phyloP scores from a whole-genome alignment of 257 asterid species.

The Phtheirospermum japonicum region DNA sequence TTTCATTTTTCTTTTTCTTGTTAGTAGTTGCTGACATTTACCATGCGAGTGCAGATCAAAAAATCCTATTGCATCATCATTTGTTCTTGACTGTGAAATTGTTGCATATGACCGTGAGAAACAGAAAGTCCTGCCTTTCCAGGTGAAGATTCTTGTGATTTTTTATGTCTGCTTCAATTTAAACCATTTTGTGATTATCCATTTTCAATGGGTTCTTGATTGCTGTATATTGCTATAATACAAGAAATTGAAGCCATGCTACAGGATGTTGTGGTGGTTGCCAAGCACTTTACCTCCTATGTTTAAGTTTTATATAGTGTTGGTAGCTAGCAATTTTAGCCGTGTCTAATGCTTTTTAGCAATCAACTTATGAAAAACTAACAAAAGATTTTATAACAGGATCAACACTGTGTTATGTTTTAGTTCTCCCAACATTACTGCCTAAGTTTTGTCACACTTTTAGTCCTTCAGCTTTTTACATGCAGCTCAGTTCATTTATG shows the following conservation, averaged over 20 bases:
- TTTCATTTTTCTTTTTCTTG: constrained; percentile 12
- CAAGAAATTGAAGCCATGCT: constrained; percentile 1
- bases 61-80: constrained; percentile 63
- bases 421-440: constrained; percentile 7
- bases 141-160: constrained; percentile 45
- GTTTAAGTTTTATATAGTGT: neutral
- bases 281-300: constrained; percentile 8
- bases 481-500: constrained; percentile 9
- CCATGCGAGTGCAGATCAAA: constrained; percentile 57
- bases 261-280: constrained; percentile 20
- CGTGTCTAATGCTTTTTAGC: constrained; percentile 14
- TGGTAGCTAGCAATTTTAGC: constrained; percentile 13
- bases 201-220: constrained; percentile 8
- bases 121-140: constrained; percentile 86
- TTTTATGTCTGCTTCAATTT: constrained; percentile 4
- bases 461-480: constrained; percentile 7
- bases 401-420: no score
- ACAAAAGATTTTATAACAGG: neutral
- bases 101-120: no score
- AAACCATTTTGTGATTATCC: constrained; percentile 3
- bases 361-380: neutral
- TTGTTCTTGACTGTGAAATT: constrained; percentile 94
- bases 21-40: constrained; percentile 19
- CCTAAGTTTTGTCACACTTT: constrained; percentile 1
- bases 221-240: constrained; percentile 1